Evolutionary conservation across 352 stramenopile genomes (phyloP).

Genomic region (Globisporangium abappressorium): DNA sequence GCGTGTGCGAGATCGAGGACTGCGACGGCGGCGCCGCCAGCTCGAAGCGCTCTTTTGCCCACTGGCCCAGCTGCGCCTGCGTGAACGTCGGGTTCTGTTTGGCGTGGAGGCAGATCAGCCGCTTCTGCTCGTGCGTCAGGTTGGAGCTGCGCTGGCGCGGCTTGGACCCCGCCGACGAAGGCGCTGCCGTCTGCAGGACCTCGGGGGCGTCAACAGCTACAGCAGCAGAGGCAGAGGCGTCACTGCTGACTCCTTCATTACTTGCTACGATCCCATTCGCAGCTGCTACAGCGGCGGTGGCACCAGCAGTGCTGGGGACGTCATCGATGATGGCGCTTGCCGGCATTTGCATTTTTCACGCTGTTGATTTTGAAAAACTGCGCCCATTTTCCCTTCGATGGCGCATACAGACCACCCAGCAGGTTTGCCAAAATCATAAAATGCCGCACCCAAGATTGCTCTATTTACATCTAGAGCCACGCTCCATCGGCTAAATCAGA

Average conservation of each 20-base stretch:
- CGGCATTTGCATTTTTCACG: not conserved
- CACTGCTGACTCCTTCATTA: not conserved
- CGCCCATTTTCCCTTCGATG: not conserved
- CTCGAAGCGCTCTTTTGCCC: conserved; percentile 67
- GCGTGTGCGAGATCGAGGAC: conserved; percentile 79
- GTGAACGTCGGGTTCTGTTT: conserved; percentile 71
- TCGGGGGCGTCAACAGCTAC: not conserved
- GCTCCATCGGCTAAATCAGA: no score
- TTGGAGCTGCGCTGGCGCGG: conserved; percentile 60
- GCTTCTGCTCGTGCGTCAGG: conserved; percentile 82
- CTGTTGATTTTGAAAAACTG: not conserved
- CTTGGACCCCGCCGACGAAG: conserved; percentile 17
- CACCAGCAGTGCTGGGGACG: no score
- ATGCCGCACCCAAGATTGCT: no score
- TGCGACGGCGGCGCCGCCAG: conserved; percentile 67
- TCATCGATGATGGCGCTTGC: not conserved
- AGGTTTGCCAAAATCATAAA: no score
- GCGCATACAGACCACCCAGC: not conserved
- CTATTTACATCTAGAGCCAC: no score
- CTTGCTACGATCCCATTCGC: not conserved
- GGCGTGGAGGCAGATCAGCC: conserved; percentile 68
- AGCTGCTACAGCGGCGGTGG: not conserved
- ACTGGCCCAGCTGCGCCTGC: conserved; percentile 69
- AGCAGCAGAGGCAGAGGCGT: not conserved
- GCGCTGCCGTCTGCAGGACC: not conserved